These are phyloP conservation scores for Fagus sylvatica DNA, from an alignment of 306 rosid species.

Conservation along the genomic window DNA sequence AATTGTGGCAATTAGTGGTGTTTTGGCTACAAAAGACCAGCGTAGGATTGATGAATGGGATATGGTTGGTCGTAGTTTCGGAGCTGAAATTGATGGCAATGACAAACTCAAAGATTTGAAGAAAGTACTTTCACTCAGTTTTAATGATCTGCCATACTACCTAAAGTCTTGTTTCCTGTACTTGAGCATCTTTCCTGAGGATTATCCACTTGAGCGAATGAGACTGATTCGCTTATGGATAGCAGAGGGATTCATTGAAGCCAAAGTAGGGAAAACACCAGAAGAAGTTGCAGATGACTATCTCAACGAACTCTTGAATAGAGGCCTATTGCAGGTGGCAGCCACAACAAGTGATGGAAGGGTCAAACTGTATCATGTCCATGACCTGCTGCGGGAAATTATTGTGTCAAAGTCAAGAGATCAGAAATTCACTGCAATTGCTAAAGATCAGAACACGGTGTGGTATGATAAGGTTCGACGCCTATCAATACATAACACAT, in stretches of 20 bases:
- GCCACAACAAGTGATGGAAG: neutral
- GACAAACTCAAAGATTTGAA: constrained; percentile 1
- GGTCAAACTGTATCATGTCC: constrained; percentile 40
- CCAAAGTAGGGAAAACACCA: constrained; percentile 6
- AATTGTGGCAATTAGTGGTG: constrained; percentile 20
- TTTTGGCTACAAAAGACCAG: constrained; percentile 23
- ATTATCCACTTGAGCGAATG: constrained; percentile 1
- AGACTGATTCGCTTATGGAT: neutral
- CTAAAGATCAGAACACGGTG: constrained; percentile 30
- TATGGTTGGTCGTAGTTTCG: neutral
- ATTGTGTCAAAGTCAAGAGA: constrained; percentile 45
- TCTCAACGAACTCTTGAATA: constrained; percentile 7
- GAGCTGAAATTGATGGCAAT: constrained; percentile 1
- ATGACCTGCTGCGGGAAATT: constrained; percentile 58
- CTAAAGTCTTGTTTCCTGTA: constrained; percentile 25
- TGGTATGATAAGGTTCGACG: constrained; percentile 53
- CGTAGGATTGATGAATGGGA: constrained; percentile 12
- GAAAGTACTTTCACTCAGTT: constrained; percentile 20
- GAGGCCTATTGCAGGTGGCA: constrained; percentile 4
- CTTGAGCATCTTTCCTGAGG: constrained; percentile 27
- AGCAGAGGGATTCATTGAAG: constrained; percentile 7
- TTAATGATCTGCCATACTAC: constrained; percentile 25
- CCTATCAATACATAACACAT: constrained; percentile 37
- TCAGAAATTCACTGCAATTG: constrained; percentile 50
- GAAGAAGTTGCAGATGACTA: constrained; percentile 10